Base-by-base conservation (phyloP, 2,329 filamentous ascomycete genomes). In the Berkeleyomyces rouxiae region DNA sequence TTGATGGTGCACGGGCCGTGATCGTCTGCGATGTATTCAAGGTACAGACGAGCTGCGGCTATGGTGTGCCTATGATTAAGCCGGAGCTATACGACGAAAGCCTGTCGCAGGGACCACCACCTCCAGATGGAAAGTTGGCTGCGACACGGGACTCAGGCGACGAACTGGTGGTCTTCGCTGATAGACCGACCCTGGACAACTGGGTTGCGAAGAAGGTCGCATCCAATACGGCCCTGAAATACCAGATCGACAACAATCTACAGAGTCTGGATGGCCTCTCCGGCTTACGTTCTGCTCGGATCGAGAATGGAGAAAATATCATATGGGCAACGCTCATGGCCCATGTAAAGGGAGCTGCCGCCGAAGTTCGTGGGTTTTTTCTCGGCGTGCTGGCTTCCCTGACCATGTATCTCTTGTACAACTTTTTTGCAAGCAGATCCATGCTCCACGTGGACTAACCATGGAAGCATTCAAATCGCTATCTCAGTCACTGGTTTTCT, bases 1-100 rank as follows among this genome's bases (percentile, higher is more conserved):
- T 76, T 66, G 72, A 76, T 11, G 81, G 78, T 2, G 79, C 79
- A 6, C 73, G 84, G 37, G 83, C 83, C 0, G 79, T 87, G 36
- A 79, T 88, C 44, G 67, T 82, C 43, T 72, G 84, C 62, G 76
- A 84, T 67, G 75, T 88, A 16, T 84, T 80, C 70, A 80, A 86
- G 72, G 79, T 83, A 3, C 83, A 86, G 75, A 86, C 82, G 7
- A 82, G 79, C 59, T 88, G 84, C 68, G 84, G 85, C 5, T 87
- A 78, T 67, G 82, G 79, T 33, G 82, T 87, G 6, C 83, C 84
- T 1, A 73, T 77, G 39, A 71, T 84, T 44, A 74, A 67, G 67
- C 76, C 68, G 68, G 72, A 67, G 37, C 66, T 76, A 6, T 75
- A 78, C 63, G 69, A 37, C 7, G 13, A 16, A 7, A 46, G 40